Base-by-base conservation (phyloP, 306 rosid species). In the Begonia peltatifolia region DNA sequence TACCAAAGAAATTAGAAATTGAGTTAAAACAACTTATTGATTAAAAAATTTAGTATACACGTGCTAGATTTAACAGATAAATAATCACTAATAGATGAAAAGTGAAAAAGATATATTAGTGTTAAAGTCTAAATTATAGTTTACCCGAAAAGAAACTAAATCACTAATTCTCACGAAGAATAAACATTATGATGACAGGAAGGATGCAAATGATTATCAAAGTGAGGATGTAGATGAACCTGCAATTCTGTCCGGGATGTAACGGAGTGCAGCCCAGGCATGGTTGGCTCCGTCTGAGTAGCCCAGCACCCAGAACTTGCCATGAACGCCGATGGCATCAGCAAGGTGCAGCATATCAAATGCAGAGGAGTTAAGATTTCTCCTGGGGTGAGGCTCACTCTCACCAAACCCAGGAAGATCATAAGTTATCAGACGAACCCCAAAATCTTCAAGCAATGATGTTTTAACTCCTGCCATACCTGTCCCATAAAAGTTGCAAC, bases 371-470 rank as follows among this genome's bases (percentile, higher is more conserved):
- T 80, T 85, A 55, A 83, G 83, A 70, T 69, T 79, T 58, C 99
- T 76, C 59, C 47, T 62, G 47, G 87, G 92, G 73, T 86, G 87
- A 67, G 95, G 95, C 67, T 83, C 92, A 59, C 99, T 90, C 73
- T 90, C 99, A 73, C 99, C 99, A 76, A 86, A 90, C 65, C 95
- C 99, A 54, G 99, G 94, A 76, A 90, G 99, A 73, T 90, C 99
- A 55, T 83, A 90, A 6, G 95, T 71, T 61, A 90, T 65, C 67
- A 90, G 65, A 48, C 84, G 84, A 63, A 90, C 48, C 1, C 99
- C 95, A 12, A 83, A 90, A 57, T 90, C 88, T 73, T 83, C 87
- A 20, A 90, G 94, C 71, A 90, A 58, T 10, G 86, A 65, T 54
- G 63, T 35, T 71, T 79, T 83, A 35, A 86, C 70, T 65, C 95